These are phyloP conservation scores for Yamadazyma spencermartinsiae DNA, from an alignment of 1,139 yeast genomes.

Conservation along the genomic window DNA sequence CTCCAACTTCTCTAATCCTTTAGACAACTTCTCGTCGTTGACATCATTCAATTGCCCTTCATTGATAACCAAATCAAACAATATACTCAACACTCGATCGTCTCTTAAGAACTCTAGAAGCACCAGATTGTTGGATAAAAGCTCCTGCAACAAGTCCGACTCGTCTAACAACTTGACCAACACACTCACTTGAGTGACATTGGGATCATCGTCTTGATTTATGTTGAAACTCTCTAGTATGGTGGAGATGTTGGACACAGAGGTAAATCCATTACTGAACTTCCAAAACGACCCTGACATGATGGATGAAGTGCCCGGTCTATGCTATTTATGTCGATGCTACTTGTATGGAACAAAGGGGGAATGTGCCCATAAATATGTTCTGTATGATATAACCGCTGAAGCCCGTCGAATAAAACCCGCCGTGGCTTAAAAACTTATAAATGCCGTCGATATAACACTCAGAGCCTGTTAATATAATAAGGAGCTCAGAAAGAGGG, in stretches of 20 bases:
- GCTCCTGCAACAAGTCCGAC: slow-evolving; percentile 81
- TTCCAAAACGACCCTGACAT: slow-evolving; percentile 93
- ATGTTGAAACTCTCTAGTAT: slow-evolving; percentile 58
- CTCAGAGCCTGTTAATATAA: too few relatives aligned
- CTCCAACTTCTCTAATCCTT: slow-evolving; percentile 8
- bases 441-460: too few relatives aligned
- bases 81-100: slow-evolving; percentile 61
- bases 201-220: slow-evolving; percentile 27
- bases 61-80: slow-evolving; percentile 67
- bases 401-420: too few relatives aligned
- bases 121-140: slow-evolving; percentile 78
- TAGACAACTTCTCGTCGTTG: background rate
- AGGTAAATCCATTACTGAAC: slow-evolving; percentile 80
- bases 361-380: background rate
- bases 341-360: too few relatives aligned
- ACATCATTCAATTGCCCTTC: slow-evolving; percentile 26
- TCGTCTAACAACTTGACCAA: slow-evolving; percentile 78
- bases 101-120: slow-evolving; percentile 79
- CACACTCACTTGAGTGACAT: slow-evolving; percentile 19
- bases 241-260: slow-evolving; percentile 71
- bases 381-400: too few relatives aligned
- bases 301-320: background rate
- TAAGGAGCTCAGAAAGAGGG: too few relatives aligned
- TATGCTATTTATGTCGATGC: too few relatives aligned
- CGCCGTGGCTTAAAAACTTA: too few relatives aligned